These are phyloP conservation scores for Cercospora sesami DNA, from an alignment of 2,329 filamentous ascomycete species.

Conservation along the genomic window DNA sequence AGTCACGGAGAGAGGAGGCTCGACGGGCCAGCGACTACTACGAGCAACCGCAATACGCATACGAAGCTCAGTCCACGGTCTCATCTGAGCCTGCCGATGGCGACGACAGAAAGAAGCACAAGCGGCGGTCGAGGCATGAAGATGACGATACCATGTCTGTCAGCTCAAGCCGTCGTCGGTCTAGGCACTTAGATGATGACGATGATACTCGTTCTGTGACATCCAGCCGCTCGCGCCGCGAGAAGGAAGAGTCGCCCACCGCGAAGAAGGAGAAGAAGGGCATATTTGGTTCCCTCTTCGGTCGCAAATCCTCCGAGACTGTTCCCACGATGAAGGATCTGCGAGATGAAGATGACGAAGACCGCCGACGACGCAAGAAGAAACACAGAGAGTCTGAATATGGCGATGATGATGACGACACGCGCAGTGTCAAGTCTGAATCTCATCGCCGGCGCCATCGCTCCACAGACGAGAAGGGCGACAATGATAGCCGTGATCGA, in stretches of 20 bases:
- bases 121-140: slow-evolving; percentile 45
- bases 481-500: slow-evolving; percentile 31
- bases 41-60: slow-evolving; percentile 39
- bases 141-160: slow-evolving; percentile 46
- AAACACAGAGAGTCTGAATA: slow-evolving; percentile 44
- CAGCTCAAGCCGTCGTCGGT: slow-evolving; percentile 42
- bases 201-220: slow-evolving; percentile 46
- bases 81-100: slow-evolving; percentile 46
- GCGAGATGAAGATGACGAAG: slow-evolving; percentile 44
- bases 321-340: slow-evolving; percentile 21
- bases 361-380: slow-evolving; percentile 47
- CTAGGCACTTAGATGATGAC: slow-evolving; percentile 36
- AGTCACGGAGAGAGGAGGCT: slow-evolving; percentile 32
- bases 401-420: slow-evolving; percentile 26
- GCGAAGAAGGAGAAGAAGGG: slow-evolving; percentile 47
- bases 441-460: slow-evolving; percentile 26
- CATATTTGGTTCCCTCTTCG: slow-evolving; percentile 49
- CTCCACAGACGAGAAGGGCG: slow-evolving; percentile 24
- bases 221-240: slow-evolving; percentile 42
- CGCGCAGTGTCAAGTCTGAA: slow-evolving; percentile 30
- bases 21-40: slow-evolving; percentile 37
- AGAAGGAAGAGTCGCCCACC: slow-evolving; percentile 41
- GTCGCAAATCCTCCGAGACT: slow-evolving; percentile 44
- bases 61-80: slow-evolving; percentile 45
- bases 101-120: slow-evolving; percentile 42